phyloP scores from a whole-genome alignment of 352 stramenopile species.

The Globisporangium canariense region DNA sequence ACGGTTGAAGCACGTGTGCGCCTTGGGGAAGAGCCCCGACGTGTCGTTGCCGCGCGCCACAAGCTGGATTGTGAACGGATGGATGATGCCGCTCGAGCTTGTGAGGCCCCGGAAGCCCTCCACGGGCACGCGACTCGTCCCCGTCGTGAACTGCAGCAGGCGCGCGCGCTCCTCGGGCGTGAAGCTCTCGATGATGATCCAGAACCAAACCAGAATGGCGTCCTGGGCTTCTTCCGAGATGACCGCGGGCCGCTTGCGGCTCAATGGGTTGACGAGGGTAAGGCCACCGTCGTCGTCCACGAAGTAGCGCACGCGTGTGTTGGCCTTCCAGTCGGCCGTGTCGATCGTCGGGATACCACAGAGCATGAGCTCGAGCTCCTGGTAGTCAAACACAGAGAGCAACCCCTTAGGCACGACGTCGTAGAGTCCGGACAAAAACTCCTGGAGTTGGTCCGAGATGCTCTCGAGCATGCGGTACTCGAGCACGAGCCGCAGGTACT shows the following conservation, averaged over 20 bases:
- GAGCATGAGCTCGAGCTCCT: constrained; percentile 75
- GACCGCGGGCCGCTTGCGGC: constrained; percentile 14
- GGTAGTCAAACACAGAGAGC: constrained; percentile 75
- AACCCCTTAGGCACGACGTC: constrained; percentile 66
- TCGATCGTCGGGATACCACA: constrained; percentile 74
- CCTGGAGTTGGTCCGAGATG: constrained; percentile 58
- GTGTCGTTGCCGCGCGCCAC: constrained; percentile 40
- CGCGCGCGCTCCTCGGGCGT: constrained; percentile 65
- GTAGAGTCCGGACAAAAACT: constrained; percentile 68
- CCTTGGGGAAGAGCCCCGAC: constrained; percentile 56
- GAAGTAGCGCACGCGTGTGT: constrained; percentile 67
- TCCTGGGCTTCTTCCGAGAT: constrained; percentile 39
- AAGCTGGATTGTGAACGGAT: constrained; percentile 81
- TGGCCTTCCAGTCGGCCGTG: constrained; percentile 52
- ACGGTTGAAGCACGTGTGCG: constrained; percentile 85
- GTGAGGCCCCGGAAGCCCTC: constrained; percentile 79
- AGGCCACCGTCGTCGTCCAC: constrained; percentile 34
- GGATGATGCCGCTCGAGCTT: constrained; percentile 76
- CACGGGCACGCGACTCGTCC: constrained; percentile 74
- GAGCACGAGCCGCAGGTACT: constrained; percentile 82
- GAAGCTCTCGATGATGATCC: constrained; percentile 53
- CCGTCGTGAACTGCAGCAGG: constrained; percentile 73
- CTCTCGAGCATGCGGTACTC: constrained; percentile 77
- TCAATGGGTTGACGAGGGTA: not conserved
- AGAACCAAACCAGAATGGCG: constrained; percentile 69